Evolutionary conservation across 345 rosid species (phyloP), one percentile per base, ranked within the genome.

Genomic region (Atalantia buxifolia): DNA sequence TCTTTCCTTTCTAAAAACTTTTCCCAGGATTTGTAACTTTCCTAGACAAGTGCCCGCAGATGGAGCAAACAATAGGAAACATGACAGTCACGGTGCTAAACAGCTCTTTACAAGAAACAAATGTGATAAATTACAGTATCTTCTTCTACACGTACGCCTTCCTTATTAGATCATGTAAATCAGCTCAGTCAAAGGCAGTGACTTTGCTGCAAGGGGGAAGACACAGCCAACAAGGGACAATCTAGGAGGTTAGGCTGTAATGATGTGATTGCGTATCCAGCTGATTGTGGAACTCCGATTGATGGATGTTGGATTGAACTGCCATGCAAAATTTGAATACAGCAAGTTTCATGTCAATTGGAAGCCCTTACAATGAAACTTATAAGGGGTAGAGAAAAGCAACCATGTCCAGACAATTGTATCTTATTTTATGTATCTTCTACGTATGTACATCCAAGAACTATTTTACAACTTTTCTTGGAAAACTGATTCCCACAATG

Each of bases 271-370:
- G 90, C 67, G 66, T 87, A 87, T 60, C 95, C 97, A 21, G 88
- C 82, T 56, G 95, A 85, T 74, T 89, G 97, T 13, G 91, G 82
- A 56, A 87, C 92, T 81, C 93, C 98, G 1, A 84, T 84, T 16
- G 93, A 75, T 48, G 88, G 85, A 79, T 85, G 94, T 84, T 89
- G 94, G 70, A 93, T 87, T 22, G 97, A 87, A 75, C 96, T 90
- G 90, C 84, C 78, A 76, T 71, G 45, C 9, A 65, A 28, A 60
- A 59, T 42, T 42, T 28, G 35, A 48, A n/a, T 24, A 6, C 28
- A 62, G 22, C 56, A 50, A n/a, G 42, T 63, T 40, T 66, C 69
- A 68, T 22, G 69, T 72, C 61, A 66, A 50, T 60, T 9, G 16
- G 16, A 57, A 28, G 21, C 31, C n/a, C 60, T 35, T 21, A 27